These are phyloP conservation scores for Pyricularia sp. DNA, from an alignment of 2,329 filamentous ascomycete genomes.

Conservation along the genomic window DNA sequence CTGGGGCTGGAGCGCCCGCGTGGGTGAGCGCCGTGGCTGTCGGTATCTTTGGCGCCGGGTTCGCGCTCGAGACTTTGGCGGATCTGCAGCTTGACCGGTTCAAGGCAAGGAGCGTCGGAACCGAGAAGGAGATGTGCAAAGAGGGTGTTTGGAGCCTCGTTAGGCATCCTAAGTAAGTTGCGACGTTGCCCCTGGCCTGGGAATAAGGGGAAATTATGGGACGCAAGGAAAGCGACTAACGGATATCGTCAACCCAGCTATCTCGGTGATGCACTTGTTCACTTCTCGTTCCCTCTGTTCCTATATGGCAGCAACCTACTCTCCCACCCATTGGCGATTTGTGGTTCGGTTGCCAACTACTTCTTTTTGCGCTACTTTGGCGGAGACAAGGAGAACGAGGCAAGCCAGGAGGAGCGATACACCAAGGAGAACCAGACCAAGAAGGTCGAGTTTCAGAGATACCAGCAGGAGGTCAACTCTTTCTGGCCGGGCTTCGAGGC, in stretches of 20 bases:
- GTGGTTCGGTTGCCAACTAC: slow-evolving; percentile 50
- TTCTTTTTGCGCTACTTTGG: slow-evolving; percentile 46
- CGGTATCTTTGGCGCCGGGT: slow-evolving; percentile 45
- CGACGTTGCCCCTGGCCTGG: too few relatives aligned
- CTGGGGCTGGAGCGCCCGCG: not conserved
- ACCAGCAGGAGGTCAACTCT: slow-evolving; percentile 41
- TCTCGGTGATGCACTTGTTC: slow-evolving; percentile 49
- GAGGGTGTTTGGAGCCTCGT: slow-evolving; percentile 55
- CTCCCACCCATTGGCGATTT: slow-evolving; percentile 37
- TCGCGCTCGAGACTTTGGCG: slow-evolving; percentile 45
- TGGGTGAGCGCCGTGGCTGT: slow-evolving; percentile 27
- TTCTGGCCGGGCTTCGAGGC: slow-evolving; percentile 47
- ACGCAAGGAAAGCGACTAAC: not conserved
- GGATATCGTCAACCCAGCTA: slow-evolving; percentile 30
- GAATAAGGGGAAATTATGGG: not conserved
- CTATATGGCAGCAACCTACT: slow-evolving; percentile 45
- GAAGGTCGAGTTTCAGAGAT: slow-evolving; percentile 40
- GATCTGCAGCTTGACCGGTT: slow-evolving; percentile 46
- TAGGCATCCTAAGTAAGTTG: slow-evolving; percentile 50
- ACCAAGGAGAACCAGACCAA: slow-evolving; percentile 38
- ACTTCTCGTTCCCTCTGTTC: slow-evolving; percentile 48
- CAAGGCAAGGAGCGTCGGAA: slow-evolving; percentile 24
- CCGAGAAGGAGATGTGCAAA: slow-evolving; percentile 30
- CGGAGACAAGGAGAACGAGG: slow-evolving; percentile 46
- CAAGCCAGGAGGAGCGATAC: slow-evolving; percentile 41